Evolutionary conservation across 176 grass and related monocot genomes (phyloP).

Genomic region (Melocanna baccifera): DNA sequence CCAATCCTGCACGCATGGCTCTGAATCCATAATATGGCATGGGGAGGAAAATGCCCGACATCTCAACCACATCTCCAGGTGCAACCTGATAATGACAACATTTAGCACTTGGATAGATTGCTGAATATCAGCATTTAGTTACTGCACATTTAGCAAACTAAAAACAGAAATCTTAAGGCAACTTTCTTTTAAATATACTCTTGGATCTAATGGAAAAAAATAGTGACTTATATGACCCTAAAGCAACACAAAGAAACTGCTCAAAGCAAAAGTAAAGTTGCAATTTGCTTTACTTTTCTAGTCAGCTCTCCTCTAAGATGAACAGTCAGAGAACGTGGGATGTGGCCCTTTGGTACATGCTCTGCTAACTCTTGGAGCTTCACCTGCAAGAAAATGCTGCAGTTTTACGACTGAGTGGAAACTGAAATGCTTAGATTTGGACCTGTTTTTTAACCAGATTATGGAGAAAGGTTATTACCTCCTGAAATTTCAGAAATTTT

Average conservation of each 20-base stretch:
- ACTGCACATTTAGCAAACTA: not conserved
- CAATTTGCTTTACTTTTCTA: conserved; percentile 61
- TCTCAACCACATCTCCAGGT: conserved; percentile 94
- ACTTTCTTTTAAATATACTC: not conserved
- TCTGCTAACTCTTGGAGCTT: conserved; percentile 96
- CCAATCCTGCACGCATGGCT: conserved; percentile 96
- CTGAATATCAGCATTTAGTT: not conserved
- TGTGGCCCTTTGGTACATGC: conserved; percentile 98
- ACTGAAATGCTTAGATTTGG: not conserved
- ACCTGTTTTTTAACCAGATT: not conserved
- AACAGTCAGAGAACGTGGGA: conserved; percentile 90
- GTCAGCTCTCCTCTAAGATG: conserved; percentile 98
- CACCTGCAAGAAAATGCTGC: conserved; percentile 54
- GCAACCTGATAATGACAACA: conserved; percentile 59
- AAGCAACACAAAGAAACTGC: not conserved
- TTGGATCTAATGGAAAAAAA: conserved; percentile 1
- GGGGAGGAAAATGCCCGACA: conserved; percentile 95
- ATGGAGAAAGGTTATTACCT: conserved; percentile 45
- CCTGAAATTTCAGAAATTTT: conserved; percentile 98
- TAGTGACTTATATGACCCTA: not conserved
- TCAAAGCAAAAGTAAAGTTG: conserved; percentile 1
- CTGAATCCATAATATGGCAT: conserved; percentile 94
- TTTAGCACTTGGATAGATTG: not conserved
- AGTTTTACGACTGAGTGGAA: conserved; percentile 1
- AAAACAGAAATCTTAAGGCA: not conserved